A percentile compares a stretch with the other conserved stretches of the same genome.
phyloP scores from a whole-genome alignment of 2,329 filamentous ascomycete species.

The Alternaria sp. region DNA sequence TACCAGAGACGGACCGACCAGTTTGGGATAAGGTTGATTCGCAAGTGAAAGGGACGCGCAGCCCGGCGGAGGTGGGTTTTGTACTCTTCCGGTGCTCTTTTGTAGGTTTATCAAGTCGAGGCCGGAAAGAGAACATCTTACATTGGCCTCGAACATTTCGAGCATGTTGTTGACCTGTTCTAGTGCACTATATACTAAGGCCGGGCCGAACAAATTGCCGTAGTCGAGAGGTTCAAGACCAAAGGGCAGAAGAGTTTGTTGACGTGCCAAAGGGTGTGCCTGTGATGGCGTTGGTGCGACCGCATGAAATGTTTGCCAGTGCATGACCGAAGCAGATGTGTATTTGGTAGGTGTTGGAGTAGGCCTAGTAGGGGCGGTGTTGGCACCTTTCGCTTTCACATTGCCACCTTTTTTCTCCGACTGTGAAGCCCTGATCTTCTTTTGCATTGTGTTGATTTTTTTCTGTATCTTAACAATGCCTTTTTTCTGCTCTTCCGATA shows the following conservation, averaged over 20 bases:
- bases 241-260: neutral
- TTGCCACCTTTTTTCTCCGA: neutral
- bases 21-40: neutral
- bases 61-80: neutral
- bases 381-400: neutral
- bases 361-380: neutral
- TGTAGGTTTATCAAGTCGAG: neutral
- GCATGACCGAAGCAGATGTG: neutral
- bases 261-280: neutral
- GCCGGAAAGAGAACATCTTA: neutral
- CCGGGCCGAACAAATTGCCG: neutral
- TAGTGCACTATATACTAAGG: neutral
- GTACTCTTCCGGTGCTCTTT: neutral
- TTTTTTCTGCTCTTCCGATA: neutral
- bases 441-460: neutral
- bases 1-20: neutral
- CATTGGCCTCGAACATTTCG: neutral
- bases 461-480: neutral
- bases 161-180: conserved; percentile 1
- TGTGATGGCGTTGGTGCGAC: neutral
- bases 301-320: too few species aligned
- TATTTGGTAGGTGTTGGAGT: neutral
- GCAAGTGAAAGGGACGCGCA: neutral
- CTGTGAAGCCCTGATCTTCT: neutral
- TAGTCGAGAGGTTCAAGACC: neutral